Evolutionary conservation across 225 moss, liverwort and hornwort species (phyloP), one percentile per base, ranked within the genome.

Genomic region (Bryoerythrophyllum caledonicum): DNA sequence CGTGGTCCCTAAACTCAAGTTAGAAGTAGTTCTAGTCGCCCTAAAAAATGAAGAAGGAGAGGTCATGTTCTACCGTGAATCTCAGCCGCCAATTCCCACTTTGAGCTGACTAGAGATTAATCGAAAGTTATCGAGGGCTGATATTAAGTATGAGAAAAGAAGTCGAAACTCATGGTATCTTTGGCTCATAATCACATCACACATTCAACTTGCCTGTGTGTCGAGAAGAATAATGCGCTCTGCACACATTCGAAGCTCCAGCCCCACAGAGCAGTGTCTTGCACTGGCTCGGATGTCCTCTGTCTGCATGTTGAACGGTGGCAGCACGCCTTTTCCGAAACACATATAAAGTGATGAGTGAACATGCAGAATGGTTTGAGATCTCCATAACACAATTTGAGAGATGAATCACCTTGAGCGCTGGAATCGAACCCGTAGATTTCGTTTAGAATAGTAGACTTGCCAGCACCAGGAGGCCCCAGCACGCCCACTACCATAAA

Each of bases 381-480:
- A 40, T 40, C 8, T 21, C 25, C 30, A 13, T 44, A 66, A 20
- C 0, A 27, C 5, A 16, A 60, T 44, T 60, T 60, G 3, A 48
- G 54, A 25, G n/a, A 41, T 16, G 10, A 3, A 24, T 53, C 24
- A 63, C 90, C 93, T 84, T 86, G 83, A 74, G 87, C 74, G 17
- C 67, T 75, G 61, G 86, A 85, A 55, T 93, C 90, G 35, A 91
- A 99, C 15, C 97, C 97, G 68, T 99, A 99, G 8, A 99, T 67
- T 62, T 93, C 92, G 76, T 99, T 99, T 79, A 99, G 28, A 59
- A 99, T 99, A 19, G 97, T 93, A 32, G 97, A 99, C 79, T 99
- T 99, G 35, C 97, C 97, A 66, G 89, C 89, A 51, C 94, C 90
- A 11, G 94, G 93, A 71, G 93, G 85, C 71, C 97, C 97, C 27